Evolutionary conservation across 2,329 filamentous ascomycete genomes (phyloP).

Genomic region (Penicillium aurantiogriseum): DNA sequence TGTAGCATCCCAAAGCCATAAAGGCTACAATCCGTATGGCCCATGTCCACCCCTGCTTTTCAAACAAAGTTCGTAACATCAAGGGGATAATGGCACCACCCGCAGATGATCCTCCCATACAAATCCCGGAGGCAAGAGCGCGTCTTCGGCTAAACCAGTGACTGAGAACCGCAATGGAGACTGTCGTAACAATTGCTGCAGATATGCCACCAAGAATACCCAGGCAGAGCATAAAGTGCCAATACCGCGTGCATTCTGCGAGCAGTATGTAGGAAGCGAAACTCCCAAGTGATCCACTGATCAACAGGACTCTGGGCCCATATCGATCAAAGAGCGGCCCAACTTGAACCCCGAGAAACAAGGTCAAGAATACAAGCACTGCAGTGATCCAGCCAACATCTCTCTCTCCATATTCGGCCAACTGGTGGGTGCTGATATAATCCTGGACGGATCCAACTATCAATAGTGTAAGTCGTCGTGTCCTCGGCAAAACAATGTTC

Average conservation of each 20-base stretch:
- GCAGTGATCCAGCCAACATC: conserved; percentile 54
- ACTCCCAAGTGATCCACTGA: conserved; percentile 39
- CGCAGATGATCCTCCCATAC: conserved; percentile 41
- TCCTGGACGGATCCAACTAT: conserved; percentile 50
- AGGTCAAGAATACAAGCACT: conserved; percentile 46
- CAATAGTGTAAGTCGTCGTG: background rate
- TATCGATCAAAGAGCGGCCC: conserved; percentile 52
- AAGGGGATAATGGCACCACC: conserved; percentile 41
- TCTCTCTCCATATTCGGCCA: conserved; percentile 42
- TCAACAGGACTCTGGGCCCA: conserved; percentile 44
- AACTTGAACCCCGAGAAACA: conserved; percentile 49
- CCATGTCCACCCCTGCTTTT: conserved; percentile 37
- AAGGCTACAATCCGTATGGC: conserved; percentile 40
- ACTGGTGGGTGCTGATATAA: conserved; percentile 48
- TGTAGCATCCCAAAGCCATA: conserved; percentile 36
- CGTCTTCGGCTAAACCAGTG: conserved; percentile 44
- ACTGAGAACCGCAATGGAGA: conserved; percentile 38
- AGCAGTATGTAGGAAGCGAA: conserved; percentile 47
- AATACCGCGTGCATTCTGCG: conserved; percentile 49
- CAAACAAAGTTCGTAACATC: conserved; percentile 32
- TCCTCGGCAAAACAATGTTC: background rate
- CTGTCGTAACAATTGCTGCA: conserved; percentile 38
- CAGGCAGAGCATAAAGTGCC: conserved; percentile 49
- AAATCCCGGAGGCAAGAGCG: conserved; percentile 41
- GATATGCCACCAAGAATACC: conserved; percentile 37